These are phyloP conservation scores for Coemansia umbellata DNA, from an alignment of 192 early-diverging fungal species.

Conservation along the genomic window DNA sequence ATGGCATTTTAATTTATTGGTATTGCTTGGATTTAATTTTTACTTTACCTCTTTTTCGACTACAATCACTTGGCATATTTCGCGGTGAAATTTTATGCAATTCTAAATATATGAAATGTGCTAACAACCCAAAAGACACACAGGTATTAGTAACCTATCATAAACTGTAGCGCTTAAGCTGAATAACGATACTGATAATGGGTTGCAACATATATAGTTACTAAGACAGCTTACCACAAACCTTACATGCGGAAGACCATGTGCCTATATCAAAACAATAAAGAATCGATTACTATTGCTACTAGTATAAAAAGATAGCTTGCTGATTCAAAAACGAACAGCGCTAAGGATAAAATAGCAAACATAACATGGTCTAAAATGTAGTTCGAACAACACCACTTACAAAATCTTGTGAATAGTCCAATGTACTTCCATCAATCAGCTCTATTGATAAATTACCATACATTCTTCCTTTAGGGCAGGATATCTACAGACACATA, in stretches of 20 bases:
- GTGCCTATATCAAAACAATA: constrained; percentile 9
- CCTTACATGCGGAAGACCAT: constrained; percentile 16
- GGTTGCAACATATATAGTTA: no score
- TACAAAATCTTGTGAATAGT: constrained; percentile 19
- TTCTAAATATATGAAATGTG: background rate
- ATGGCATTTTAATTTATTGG: background rate
- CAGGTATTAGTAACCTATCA: no score
- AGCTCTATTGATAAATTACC: constrained; percentile 28
- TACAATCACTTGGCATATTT: constrained; percentile 7
- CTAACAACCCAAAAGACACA: background rate
- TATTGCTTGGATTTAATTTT: background rate
- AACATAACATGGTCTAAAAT: no score
- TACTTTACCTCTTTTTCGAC: constrained; percentile 38
- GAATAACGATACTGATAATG: no score
- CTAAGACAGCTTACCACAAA: constrained; percentile 19
- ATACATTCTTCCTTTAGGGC: constrained; percentile 36
- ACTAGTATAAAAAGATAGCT: no score
- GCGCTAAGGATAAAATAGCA: no score
- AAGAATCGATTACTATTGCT: no score
- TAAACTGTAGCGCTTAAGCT: no score
- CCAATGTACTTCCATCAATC: constrained; percentile 8
- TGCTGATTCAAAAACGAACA: no score
- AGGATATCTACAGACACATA: constrained; percentile 18
- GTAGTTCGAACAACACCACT: no score
- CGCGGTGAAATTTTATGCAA: background rate